These are phyloP conservation scores for Carex scoparia DNA, from an alignment of 176 grass and related monocot species.

Conservation along the genomic window DNA sequence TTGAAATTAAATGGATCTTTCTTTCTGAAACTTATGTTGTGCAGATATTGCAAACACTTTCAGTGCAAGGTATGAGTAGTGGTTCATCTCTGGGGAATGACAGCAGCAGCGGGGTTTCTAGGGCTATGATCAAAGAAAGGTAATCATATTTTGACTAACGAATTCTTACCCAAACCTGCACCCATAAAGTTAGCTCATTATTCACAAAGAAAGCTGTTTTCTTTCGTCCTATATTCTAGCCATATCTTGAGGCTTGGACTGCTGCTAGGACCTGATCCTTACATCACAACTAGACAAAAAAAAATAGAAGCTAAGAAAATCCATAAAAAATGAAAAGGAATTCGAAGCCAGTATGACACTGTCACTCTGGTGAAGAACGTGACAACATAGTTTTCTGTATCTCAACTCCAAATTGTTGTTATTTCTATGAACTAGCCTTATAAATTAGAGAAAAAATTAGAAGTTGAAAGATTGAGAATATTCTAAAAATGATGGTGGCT, in stretches of 20 bases:
- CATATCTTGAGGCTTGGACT: background rate
- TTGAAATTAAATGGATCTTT: background rate
- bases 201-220: background rate
- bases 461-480: background rate
- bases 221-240: background rate
- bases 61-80: constrained; percentile 38
- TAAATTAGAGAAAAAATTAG: background rate
- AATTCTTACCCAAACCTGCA: background rate
- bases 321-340: background rate
- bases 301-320: background rate
- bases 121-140: constrained; percentile 80
- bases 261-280: background rate
- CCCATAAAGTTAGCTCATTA: background rate
- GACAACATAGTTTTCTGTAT: background rate
- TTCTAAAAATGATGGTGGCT: background rate
- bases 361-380: background rate
- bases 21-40: constrained; percentile 1
- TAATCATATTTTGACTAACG: background rate
- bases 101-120: constrained; percentile 63
- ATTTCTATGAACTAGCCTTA: background rate
- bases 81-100: constrained; percentile 44
- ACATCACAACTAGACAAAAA: background rate
- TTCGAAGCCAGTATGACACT: background rate
- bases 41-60: constrained; percentile 72
- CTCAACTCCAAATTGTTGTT: background rate